Conservation (phyloP, 345 rosid genomes). For the Capsella bursapastoris region DNA sequence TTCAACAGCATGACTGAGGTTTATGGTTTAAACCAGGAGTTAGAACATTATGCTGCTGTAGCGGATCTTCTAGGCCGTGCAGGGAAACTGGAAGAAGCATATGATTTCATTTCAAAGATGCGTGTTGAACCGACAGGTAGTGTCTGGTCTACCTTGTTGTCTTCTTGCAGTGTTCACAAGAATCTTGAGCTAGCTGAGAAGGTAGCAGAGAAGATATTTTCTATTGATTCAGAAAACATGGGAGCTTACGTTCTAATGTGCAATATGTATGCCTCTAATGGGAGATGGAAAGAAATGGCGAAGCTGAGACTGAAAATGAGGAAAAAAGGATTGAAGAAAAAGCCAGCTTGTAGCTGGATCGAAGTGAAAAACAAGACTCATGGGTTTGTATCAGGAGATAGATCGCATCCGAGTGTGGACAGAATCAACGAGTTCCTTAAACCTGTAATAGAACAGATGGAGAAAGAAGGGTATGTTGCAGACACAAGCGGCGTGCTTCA, state of each 20-base stretch:
- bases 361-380: slow-evolving; percentile 69
- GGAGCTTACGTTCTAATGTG: slow-evolving; percentile 83
- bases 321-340: slow-evolving; percentile 65
- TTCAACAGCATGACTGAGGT: slow-evolving; percentile 63
- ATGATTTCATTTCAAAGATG: slow-evolving; percentile 59
- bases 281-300: slow-evolving; percentile 69
- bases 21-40: slow-evolving; percentile 60
- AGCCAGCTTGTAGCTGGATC: slow-evolving; percentile 87
- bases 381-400: slow-evolving; percentile 73
- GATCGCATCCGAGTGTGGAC: slow-evolving; percentile 59
- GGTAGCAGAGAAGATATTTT: slow-evolving; percentile 60
- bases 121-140: slow-evolving; percentile 55
- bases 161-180: slow-evolving; percentile 81
- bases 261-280: slow-evolving; percentile 70
- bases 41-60: slow-evolving; percentile 87
- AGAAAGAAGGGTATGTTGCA: slow-evolving; percentile 73
- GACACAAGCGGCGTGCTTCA: slow-evolving; percentile 69
- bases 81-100: slow-evolving; percentile 87
- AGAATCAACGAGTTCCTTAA: slow-evolving; percentile 56
- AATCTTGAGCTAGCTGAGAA: slow-evolving; percentile 76
- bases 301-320: slow-evolving; percentile 56
- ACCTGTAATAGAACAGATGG: slow-evolving; percentile 61
- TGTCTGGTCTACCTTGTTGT: slow-evolving; percentile 71
- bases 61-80: slow-evolving; percentile 91
- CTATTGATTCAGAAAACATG: slow-evolving; percentile 63